Evolutionary conservation across 225 moss, liverwort and hornwort genomes (phyloP), one percentile per base, ranked within the genome.

Genomic region (Neckera pumila): DNA sequence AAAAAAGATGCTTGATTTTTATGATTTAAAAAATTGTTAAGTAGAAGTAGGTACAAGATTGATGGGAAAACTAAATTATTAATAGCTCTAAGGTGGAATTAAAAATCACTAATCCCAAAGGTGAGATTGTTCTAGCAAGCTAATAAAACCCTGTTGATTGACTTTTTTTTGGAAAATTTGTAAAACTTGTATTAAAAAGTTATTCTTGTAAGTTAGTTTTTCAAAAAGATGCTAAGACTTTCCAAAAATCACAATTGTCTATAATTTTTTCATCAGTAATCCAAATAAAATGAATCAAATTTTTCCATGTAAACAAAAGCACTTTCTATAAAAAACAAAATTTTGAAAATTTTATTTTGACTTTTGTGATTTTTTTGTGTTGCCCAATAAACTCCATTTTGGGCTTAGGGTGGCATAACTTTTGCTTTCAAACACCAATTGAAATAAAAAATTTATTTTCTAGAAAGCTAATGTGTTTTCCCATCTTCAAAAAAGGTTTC

Each of bases 171-270:
- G 22, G 10, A 1, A 4, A 72, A 72, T 5, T 5, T 40, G 3
- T 23, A 0, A 71, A 9, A 71, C 8, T 25, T 8, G 3, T 0
- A 0, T 22, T 14, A 0, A 42, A 71, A 70, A 71, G 15, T 40
- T 7, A 38, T 5, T 25, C 1, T 0, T 26, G 25, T 2, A 70
- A 8, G 1, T 26, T 40, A 9, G 25, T 70, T 70, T 26, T 70
- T 25, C 7, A 7, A 70, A 40, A 40, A 14, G 2, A 14, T 40
- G 8, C 3, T 26, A 3, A 65, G 10, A 65, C 11, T 65, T 18
- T 1, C 1, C 1, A 0, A 14, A 40, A 70, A 70, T 14, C 8
- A 26, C 40, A 8, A 40, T 38, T 23, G 38, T 21, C 3, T 2
- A 38, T 4, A 38, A 23, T 1, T 8, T 40, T 70, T 3, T 40